Evolutionary conservation across 768 basidiomycete species (phyloP).

Genomic region (Epithele typhae): DNA sequence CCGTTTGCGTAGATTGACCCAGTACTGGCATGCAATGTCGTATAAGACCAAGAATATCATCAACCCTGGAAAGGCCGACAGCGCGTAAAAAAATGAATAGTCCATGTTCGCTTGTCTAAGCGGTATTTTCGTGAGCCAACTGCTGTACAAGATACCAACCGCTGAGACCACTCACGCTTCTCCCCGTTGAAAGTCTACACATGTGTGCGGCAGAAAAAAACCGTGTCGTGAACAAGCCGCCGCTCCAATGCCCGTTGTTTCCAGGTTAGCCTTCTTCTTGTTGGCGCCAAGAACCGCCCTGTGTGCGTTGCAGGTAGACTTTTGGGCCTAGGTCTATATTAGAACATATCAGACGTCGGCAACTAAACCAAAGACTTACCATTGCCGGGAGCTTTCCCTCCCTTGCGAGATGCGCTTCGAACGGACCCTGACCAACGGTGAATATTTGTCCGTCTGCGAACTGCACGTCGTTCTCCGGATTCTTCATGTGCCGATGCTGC

Average conservation of each 20-base stretch:
- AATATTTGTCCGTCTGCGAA: conserved; percentile 25
- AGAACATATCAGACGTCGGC: no score
- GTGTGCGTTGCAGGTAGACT: neutral
- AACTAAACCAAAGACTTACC: neutral
- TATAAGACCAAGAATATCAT: neutral
- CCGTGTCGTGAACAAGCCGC: conserved; percentile 28
- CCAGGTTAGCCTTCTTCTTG: conserved; percentile 12
- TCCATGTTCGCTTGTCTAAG: conserved; percentile 9
- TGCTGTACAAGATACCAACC: no score
- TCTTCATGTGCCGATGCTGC: conserved; percentile 18
- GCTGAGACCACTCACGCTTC: conserved; percentile 25
- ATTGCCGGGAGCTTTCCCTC: neutral
- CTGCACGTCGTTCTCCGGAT: conserved; percentile 20
- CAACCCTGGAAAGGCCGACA: conserved; percentile 5
- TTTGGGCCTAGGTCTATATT: no score
- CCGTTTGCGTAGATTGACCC: neutral
- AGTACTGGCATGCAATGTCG: conserved; percentile 15
- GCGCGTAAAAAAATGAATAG: conserved; percentile 3
- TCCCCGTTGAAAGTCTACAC: conserved; percentile 29
- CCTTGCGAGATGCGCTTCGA: conserved; percentile 20
- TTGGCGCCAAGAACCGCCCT: neutral
- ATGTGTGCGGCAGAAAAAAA: conserved; percentile 25
- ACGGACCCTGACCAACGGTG: conserved; percentile 17
- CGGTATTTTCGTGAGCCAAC: no score
- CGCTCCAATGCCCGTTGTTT: conserved; percentile 27